Base-by-base conservation (phyloP, 2,329 filamentous ascomycete genomes). In the Arthrocladium fulminans region DNA sequence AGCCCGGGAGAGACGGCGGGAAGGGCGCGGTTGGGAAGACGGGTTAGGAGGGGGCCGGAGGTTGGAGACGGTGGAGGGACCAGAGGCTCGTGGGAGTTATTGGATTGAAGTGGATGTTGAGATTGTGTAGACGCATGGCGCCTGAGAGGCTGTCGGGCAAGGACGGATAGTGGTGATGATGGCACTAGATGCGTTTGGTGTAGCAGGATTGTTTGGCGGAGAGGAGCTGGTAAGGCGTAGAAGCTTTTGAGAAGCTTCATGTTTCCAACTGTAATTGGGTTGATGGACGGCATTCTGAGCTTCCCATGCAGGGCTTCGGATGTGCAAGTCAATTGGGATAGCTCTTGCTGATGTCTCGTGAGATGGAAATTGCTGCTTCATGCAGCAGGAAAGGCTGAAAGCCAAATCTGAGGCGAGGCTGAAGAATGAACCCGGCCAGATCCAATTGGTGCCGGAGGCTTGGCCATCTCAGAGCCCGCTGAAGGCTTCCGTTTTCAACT, bases 21-120 rank as follows among this genome's bases (percentile, higher is more conserved):
- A 2, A 78, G 68, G 40, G 67, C 74, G 55, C 74, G 72, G 61
- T 77, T 74, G 53, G 72, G 62, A 48, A 73, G 71, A 42, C 75
- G 72, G 49, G 69, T 67, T 59, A 76, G 67, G 25, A 78, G 63
- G 30, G 74, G 74, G 1, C 73, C 74, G 5, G 71, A 69, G 57
- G 70, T 69, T 19, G 70, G 65, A 47, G 66, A 66, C 19, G 75
- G 75, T 2, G 74, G 70, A 37, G 73, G 68, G 52, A 75, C 70
- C 25, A 57, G 49, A 35, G 32, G 32, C 7, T 35, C 13, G 6
- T 29, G 27, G 27, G 13, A 15, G 32, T 35, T 35, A 15, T 35
- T 7, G 32, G 6, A n/a, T n/a, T n/a, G n/a, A n/a, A n/a, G n/a
- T n/a, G n/a, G n/a, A n/a, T n/a, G n/a, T n/a, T n/a, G n/a, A n/a